Evolutionary conservation across 176 grass and related monocot species (phyloP).

Genomic region (Saccharum officinarum): DNA sequence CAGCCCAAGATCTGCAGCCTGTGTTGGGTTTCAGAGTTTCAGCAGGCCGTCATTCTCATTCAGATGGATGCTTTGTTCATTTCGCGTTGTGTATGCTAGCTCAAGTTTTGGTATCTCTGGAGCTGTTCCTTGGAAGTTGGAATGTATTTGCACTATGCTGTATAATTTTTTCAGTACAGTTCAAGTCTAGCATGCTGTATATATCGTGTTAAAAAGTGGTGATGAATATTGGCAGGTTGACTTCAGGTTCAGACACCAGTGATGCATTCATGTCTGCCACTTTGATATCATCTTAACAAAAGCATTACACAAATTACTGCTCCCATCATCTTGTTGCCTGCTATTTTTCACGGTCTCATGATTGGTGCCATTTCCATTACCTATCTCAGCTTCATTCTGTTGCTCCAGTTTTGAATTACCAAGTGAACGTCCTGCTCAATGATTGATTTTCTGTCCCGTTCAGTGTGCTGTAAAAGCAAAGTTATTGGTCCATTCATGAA

Average conservation of each 20-base stretch:
- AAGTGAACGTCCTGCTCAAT: neutral
- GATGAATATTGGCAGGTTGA: neutral
- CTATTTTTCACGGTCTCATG: neutral
- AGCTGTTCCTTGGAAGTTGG: neutral
- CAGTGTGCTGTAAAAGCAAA: neutral
- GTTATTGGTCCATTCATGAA: neutral
- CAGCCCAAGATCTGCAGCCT: neutral
- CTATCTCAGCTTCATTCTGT: neutral
- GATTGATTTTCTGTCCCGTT: neutral
- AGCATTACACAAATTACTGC: neutral
- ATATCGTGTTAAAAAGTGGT: neutral
- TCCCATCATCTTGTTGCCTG: neutral
- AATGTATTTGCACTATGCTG: neutral
- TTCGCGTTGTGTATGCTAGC: neutral
- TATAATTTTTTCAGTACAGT: neutral
- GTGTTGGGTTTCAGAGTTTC: neutral
- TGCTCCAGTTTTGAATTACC: neutral
- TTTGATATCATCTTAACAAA: neutral
- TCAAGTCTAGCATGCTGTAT: neutral
- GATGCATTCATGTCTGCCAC: neutral
- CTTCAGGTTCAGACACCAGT: slow-evolving; percentile 1
- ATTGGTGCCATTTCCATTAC: slow-evolving; percentile 1
- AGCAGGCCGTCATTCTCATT: slow-evolving; percentile 5
- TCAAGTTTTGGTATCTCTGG: neutral
- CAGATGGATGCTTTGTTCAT: neutral